Conservation (phyloP, 2,329 filamentous ascomycete genomes). For the Dactylellina haptotyla region DNA sequence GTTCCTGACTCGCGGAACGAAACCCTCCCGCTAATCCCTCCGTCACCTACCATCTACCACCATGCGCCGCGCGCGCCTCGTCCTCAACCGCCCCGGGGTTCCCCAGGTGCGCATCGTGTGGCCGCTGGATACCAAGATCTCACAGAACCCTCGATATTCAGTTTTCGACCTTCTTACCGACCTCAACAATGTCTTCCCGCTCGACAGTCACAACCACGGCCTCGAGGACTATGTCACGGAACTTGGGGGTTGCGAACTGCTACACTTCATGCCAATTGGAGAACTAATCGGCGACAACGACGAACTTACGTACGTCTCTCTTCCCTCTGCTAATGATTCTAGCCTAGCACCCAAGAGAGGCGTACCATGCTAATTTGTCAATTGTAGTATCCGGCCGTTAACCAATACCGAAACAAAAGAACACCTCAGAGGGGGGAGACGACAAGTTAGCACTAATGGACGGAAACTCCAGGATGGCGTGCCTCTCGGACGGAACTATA, state of each 20-base stretch:
- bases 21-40: neutral
- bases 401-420: slow-evolving; percentile 55
- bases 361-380: neutral
- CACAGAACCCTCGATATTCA: slow-evolving; percentile 53
- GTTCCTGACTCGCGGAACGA: slow-evolving; percentile 8
- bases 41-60: slow-evolving; percentile 9
- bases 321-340: too few species aligned
- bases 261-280: slow-evolving; percentile 57
- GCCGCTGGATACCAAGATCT: slow-evolving; percentile 53
- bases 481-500: slow-evolving; percentile 55
- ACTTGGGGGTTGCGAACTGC: slow-evolving; percentile 56
- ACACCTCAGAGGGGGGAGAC: slow-evolving; percentile 53
- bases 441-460: slow-evolving; percentile 56
- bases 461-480: slow-evolving; percentile 57
- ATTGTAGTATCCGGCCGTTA: slow-evolving; percentile 56
- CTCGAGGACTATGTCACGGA: slow-evolving; percentile 58
- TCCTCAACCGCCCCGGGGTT: slow-evolving; percentile 56
- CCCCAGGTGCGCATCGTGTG: slow-evolving; percentile 56
- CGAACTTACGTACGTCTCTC: slow-evolving; percentile 57
- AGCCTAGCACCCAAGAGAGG: too few species aligned
- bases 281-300: slow-evolving; percentile 56
- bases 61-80: slow-evolving; percentile 57
- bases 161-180: slow-evolving; percentile 56
- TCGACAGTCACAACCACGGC: slow-evolving; percentile 54
- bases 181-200: slow-evolving; percentile 55